These are phyloP conservation scores for Isatis tinctoria DNA, from an alignment of 345 rosid species.

Conservation along the genomic window DNA sequence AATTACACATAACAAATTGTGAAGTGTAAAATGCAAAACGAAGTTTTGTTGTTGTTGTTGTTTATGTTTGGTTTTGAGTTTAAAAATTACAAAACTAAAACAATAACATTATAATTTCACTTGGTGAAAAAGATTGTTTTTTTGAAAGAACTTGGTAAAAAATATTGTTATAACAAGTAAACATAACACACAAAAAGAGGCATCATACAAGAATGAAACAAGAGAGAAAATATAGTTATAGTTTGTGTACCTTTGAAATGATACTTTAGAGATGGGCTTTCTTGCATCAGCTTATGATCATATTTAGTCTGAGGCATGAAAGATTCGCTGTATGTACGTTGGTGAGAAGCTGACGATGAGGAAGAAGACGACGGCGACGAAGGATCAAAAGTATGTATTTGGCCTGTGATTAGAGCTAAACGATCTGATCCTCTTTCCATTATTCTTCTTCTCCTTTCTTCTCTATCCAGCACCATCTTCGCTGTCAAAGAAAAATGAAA, in stretches of 20 bases:
- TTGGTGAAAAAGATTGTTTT: background rate
- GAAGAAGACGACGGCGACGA: conserved; percentile 27
- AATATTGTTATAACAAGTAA: background rate
- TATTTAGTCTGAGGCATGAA: conserved; percentile 11
- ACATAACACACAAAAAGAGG: background rate
- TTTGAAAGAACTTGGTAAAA: no score
- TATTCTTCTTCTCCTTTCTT: conserved; percentile 48
- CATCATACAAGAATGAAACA: background rate
- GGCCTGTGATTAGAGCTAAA: conserved; percentile 52
- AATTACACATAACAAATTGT: background rate
- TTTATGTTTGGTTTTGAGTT: background rate
- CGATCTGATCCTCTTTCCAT: conserved; percentile 54
- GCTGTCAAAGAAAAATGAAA: background rate
- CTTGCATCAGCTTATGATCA: background rate
- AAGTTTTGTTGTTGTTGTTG: background rate
- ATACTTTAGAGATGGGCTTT: conserved; percentile 26
- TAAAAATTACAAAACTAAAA: background rate
- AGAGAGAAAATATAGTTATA: background rate
- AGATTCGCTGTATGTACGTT: conserved; percentile 25
- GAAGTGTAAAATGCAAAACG: background rate
- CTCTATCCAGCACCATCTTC: conserved; percentile 31
- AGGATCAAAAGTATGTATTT: conserved; percentile 30
- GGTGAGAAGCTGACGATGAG: conserved; percentile 17
- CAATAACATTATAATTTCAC: background rate
- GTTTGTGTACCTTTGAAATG: conserved; percentile 17